Evolutionary conservation across 106 monocot species (phyloP).

Genomic region (Dendrobium huoshanense): DNA sequence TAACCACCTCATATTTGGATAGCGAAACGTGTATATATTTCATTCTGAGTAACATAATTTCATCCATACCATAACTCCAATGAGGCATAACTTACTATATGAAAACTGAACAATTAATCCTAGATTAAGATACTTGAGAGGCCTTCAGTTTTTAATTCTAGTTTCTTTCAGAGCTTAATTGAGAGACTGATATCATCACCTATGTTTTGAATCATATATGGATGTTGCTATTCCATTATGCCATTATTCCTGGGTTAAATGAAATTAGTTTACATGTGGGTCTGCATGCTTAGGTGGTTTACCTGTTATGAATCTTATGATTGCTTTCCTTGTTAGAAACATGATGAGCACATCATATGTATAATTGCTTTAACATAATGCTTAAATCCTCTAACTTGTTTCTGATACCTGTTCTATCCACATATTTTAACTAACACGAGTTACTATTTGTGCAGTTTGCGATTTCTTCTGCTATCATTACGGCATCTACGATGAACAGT

Average conservation of each 20-base stretch:
- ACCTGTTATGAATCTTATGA: not conserved
- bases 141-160: not conserved
- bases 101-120: not conserved
- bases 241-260: too few relatives aligned
- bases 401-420: not conserved
- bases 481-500: slow-evolving; percentile 75
- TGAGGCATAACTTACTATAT: not conserved
- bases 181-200: not conserved
- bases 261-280: not conserved
- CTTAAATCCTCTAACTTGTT: not conserved
- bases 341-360: not conserved
- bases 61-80: not conserved
- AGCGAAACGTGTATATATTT: too few relatives aligned
- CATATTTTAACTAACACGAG: not conserved
- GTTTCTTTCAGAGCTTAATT: not conserved
- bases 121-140: not conserved
- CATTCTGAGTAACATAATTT: not conserved
- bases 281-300: not conserved
- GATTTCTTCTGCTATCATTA: slow-evolving; percentile 76
- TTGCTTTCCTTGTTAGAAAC: not conserved
- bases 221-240: not conserved
- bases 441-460: slow-evolving; percentile 63
- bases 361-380: not conserved
- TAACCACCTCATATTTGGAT: not conserved
- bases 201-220: not conserved